Conservation (phyloP, 805 yeast genomes). For the Candida silvicultrix region DNA sequence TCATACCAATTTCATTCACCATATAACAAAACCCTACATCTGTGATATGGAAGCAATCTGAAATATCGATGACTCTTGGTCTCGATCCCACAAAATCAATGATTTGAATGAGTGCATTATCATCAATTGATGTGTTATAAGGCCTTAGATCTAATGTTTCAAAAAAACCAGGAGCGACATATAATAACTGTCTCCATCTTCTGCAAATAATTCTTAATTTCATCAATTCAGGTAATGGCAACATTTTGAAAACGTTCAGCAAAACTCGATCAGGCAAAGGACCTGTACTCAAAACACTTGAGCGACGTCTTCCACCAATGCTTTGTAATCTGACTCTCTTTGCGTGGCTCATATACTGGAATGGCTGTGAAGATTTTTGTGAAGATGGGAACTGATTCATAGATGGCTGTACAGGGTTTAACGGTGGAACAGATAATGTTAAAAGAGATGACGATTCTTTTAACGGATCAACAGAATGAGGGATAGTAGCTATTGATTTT, state of each 20-base stretch:
- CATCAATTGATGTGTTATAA: conserved; percentile 58
- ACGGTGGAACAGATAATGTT: conserved; percentile 29
- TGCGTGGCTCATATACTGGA: conserved; percentile 49
- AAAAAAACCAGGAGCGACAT: conserved; percentile 48
- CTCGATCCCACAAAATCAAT: conserved; percentile 68
- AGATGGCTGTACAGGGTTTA: conserved; percentile 32
- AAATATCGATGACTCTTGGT: conserved; percentile 53
- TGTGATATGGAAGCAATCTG: conserved; percentile 72
- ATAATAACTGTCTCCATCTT: conserved; percentile 63
- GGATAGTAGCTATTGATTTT: conserved; percentile 8
- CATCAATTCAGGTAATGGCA: conserved; percentile 57
- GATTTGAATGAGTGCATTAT: conserved; percentile 48
- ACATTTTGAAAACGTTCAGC: conserved; percentile 42
- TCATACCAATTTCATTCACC: conserved; percentile 64
- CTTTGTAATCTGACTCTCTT: conserved; percentile 44
- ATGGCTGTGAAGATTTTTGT: conserved; percentile 23
- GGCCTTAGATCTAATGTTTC: conserved; percentile 48
- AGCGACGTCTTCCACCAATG: conserved; percentile 42
- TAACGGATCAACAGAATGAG: conserved; percentile 6
- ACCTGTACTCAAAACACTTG: conserved; percentile 51
- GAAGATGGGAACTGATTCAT: conserved; percentile 26
- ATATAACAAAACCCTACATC: conserved; percentile 69
- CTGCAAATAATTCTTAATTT: conserved; percentile 49
- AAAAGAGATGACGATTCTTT: conserved; percentile 10
- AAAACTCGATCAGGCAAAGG: conserved; percentile 58